phyloP scores from a whole-genome alignment of 2,329 filamentous ascomycete species.

The Tolypocladium guangdongense region DNA sequence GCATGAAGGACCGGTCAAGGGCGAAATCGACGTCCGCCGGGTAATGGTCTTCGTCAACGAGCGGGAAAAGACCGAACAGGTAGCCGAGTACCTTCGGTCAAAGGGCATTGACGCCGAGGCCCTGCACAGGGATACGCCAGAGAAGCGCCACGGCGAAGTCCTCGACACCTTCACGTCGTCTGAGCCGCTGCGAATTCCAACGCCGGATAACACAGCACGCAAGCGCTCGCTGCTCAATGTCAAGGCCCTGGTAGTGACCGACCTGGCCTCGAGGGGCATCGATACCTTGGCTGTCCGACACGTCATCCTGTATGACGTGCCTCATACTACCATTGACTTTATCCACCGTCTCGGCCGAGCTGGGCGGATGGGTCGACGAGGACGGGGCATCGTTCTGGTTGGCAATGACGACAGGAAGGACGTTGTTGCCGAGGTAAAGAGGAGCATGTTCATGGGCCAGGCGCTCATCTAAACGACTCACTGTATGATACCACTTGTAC shows the following conservation, averaged over 20 bases:
- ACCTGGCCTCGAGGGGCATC: slow-evolving; percentile 84
- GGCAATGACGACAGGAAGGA: slow-evolving; percentile 84
- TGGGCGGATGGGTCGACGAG: slow-evolving; percentile 84
- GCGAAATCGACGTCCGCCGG: slow-evolving; percentile 59
- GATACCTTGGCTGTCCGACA: slow-evolving; percentile 86
- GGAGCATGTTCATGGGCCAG: slow-evolving; percentile 77
- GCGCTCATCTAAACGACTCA: slow-evolving; percentile 46
- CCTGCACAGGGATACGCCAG: slow-evolving; percentile 72
- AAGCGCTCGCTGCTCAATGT: slow-evolving; percentile 57
- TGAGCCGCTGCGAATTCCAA: slow-evolving; percentile 26
- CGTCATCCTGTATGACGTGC: slow-evolving; percentile 94
- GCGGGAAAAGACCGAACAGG: slow-evolving; percentile 73
- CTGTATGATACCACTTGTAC: background rate
- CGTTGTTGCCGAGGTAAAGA: slow-evolving; percentile 81
- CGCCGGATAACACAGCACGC: slow-evolving; percentile 19
- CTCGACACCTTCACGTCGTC: slow-evolving; percentile 60
- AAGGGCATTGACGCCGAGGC: slow-evolving; percentile 87
- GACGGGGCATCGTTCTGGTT: slow-evolving; percentile 80
- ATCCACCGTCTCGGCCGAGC: slow-evolving; percentile 90
- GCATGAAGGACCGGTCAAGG: slow-evolving; percentile 45
- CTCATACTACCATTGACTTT: slow-evolving; percentile 94
- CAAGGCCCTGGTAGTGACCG: slow-evolving; percentile 88
- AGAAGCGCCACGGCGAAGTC: slow-evolving; percentile 66
- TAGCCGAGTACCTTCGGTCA: slow-evolving; percentile 65
- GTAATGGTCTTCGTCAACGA: slow-evolving; percentile 97